Evolutionary conservation across 805 yeast genomes (phyloP), one percentile per base, ranked within the genome.

Genomic region (Starmerella potacharoeniae): DNA sequence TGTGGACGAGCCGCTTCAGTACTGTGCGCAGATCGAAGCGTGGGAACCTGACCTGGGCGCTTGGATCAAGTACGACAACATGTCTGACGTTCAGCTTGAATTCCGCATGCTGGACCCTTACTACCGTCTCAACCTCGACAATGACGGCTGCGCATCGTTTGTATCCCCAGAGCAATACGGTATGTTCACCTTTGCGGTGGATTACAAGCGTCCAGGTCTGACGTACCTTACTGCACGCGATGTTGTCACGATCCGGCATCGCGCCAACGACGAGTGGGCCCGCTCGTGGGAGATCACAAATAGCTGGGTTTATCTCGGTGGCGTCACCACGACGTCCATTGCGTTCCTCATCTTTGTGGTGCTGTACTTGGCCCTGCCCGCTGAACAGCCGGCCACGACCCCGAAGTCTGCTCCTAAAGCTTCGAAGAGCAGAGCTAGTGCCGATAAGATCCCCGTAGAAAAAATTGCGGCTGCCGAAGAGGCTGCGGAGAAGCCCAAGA

Each of bases 141-240:
- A 65, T 1, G 65, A 63, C 2, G 69, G 72, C 5, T 65, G 76
- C 41, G 71, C 67, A 49, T 67, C 73, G 17, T 88, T 93, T 70
- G 77, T 76, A 48, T 71, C 88, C 40, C 99, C 99, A 28, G 97
- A 91, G 69, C 96, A 89, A 65, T 96, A 93, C 70, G 99, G 99
- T 55, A 85, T 93, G 78, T 93, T 89, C 73, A 86, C 96, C 2
- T 89, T 86, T 68, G 76, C 77, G 58, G 75, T 85, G 47, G 84
- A 85, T 64, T 90, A 90, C 73, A 78, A 78, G 68, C 81, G 95
- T 66, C 74, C 79, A 13, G 97, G 97, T 6, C 75, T 76, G 63
- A 75, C 86, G 29, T 89, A 75, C 69, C 67, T 91, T 52, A 74
- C 74, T 31, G 86, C 83, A 63, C 76, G 78, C 58, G 76, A 77